A percentile compares a stretch with the other conserved stretches of the same genome.
Conservation (phyloP, 2,329 filamentous ascomycete species). For the Monosporascus sp. region DNA sequence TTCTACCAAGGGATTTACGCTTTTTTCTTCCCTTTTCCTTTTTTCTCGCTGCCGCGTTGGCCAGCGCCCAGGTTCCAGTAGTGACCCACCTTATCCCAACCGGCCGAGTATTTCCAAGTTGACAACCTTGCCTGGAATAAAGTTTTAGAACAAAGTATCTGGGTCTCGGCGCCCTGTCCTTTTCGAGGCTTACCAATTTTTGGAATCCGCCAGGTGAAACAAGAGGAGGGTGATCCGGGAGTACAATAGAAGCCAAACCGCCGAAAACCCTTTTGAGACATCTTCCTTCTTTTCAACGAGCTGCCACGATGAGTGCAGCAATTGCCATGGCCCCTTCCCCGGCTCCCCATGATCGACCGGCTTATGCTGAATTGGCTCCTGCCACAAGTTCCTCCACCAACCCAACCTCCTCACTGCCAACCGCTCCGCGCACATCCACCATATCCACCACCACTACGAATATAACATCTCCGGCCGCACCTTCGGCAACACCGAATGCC, state of each 20-base stretch:
- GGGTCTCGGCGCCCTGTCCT: background rate
- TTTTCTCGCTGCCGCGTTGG: background rate
- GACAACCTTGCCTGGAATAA: background rate
- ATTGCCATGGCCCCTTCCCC: conserved; percentile 65
- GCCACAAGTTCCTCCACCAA: conserved; percentile 30
- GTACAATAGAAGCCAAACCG: no score
- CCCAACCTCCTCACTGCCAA: conserved; percentile 34
- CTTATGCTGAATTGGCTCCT: conserved; percentile 47
- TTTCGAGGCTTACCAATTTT: background rate
- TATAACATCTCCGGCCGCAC: conserved; percentile 16
- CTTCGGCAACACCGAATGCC: conserved; percentile 37
- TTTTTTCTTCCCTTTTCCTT: background rate
- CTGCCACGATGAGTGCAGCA: conserved; percentile 57
- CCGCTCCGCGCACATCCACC: conserved; percentile 35
- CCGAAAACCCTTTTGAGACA: background rate
- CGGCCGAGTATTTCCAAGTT: background rate
- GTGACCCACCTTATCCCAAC: background rate
- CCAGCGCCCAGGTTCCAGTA: background rate
- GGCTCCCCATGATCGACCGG: conserved; percentile 59
- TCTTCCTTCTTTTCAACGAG: background rate
- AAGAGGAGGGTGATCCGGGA: background rate
- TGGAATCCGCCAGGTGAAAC: background rate
- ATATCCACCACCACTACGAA: background rate
- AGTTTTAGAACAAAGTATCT: background rate
- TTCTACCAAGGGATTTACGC: background rate